Conservation (phyloP, 1,284 basidiomycete genomes). For the Cutaneotrichosporon sp. region DNA sequence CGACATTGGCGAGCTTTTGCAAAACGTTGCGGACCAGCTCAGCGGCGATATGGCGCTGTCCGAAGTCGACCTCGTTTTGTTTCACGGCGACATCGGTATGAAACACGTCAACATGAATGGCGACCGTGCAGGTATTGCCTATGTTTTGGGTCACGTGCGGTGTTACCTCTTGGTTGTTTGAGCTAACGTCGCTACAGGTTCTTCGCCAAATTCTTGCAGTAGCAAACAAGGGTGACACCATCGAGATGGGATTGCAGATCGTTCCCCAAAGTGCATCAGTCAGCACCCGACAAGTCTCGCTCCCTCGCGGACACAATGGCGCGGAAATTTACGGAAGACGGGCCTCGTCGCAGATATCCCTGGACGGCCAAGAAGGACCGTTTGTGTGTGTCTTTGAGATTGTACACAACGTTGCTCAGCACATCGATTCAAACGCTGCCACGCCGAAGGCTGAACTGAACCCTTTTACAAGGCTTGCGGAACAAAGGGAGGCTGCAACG, state of each 20-base stretch:
- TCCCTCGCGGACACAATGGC: constrained; percentile 15
- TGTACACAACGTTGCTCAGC: constrained; percentile 43
- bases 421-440: constrained; percentile 25
- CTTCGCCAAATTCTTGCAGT: constrained; percentile 73
- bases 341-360: background rate
- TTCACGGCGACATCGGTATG: constrained; percentile 76
- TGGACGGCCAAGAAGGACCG: constrained; percentile 12
- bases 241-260: constrained; percentile 80
- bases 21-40: constrained; percentile 73
- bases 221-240: constrained; percentile 66
- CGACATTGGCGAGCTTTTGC: constrained; percentile 67
- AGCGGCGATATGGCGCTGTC: constrained; percentile 75
- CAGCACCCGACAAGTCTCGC: constrained; percentile 24
- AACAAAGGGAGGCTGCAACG: constrained; percentile 38
- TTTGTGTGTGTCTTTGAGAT: constrained; percentile 59
- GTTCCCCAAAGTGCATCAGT: constrained; percentile 46
- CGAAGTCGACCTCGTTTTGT: constrained; percentile 79
- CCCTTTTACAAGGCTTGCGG: constrained; percentile 34
- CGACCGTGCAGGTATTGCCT: constrained; percentile 75
- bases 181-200: constrained; percentile 53
- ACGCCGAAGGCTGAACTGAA: constrained; percentile 43
- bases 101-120: constrained; percentile 77
- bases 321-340: constrained; percentile 16
- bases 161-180: constrained; percentile 32
- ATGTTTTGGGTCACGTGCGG: constrained; percentile 74